Conservation (phyloP, 2,329 filamentous ascomycete species). For the Penicillium sp. region DNA sequence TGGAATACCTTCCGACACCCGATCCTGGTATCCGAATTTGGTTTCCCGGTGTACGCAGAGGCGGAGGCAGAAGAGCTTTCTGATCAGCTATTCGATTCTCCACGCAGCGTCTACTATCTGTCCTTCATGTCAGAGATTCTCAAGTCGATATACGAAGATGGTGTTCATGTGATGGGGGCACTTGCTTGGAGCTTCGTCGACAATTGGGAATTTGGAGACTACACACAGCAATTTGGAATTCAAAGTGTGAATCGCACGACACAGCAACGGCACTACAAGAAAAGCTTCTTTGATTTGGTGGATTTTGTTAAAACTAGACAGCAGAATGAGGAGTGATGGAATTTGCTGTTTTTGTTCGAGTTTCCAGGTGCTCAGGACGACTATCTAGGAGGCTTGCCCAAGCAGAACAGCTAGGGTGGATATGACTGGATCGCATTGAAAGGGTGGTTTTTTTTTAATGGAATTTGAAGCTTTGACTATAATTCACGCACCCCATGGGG, state of each 20-base stretch:
- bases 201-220: constrained; percentile 60
- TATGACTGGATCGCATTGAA: not conserved
- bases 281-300: constrained; percentile 61
- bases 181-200: constrained; percentile 57
- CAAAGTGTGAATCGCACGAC: constrained; percentile 59
- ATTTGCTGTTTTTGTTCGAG: not conserved
- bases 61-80: constrained; percentile 41
- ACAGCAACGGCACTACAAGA: constrained; percentile 56
- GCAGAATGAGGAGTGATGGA: not conserved
- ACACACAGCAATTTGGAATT: constrained; percentile 55
- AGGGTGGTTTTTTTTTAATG: not conserved
- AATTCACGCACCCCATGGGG: not conserved
- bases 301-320: constrained; percentile 48
- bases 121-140: constrained; percentile 58
- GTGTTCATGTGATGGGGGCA: constrained; percentile 56
- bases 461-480: not conserved
- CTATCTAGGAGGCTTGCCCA: not conserved
- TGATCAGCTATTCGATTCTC: constrained; percentile 58
- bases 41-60: constrained; percentile 58
- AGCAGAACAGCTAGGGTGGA: not conserved
- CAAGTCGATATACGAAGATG: constrained; percentile 59
- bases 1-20: constrained; percentile 60
- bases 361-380: not conserved
- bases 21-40: constrained; percentile 56
- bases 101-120: constrained; percentile 58